Conservation (phyloP, 202 grass and related monocot species). For the Tripidium arundinaceum region DNA sequence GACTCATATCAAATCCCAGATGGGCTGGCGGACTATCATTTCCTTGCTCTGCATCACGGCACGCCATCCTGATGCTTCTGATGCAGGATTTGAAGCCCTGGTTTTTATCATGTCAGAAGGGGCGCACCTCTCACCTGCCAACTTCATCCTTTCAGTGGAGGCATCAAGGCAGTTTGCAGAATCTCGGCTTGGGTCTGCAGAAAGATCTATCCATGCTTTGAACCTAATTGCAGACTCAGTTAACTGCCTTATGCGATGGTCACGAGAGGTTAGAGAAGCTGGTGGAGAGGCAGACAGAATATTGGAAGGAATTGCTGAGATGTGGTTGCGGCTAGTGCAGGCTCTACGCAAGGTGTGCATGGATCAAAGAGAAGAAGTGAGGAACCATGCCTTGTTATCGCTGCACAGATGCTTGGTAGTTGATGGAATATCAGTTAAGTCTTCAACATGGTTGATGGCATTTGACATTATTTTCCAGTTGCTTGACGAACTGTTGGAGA, state of each 20-base stretch:
- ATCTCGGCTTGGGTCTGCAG: slow-evolving; percentile 76
- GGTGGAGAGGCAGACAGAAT: slow-evolving; percentile 66
- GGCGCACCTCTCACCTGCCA: slow-evolving; percentile 76
- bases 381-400: slow-evolving; percentile 77
- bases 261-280: slow-evolving; percentile 67
- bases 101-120: slow-evolving; percentile 91
- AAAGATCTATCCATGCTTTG: slow-evolving; percentile 86
- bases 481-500: slow-evolving; percentile 91
- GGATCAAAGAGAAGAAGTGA: slow-evolving; percentile 91
- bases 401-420: slow-evolving; percentile 83
- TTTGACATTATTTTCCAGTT: slow-evolving; percentile 93
- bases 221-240: slow-evolving; percentile 83
- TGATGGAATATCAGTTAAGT: slow-evolving; percentile 65
- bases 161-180: slow-evolving; percentile 92
- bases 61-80: too few relatives aligned
- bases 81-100: too few relatives aligned
- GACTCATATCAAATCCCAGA: too few relatives aligned
- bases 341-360: slow-evolving; percentile 76
- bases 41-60: too few relatives aligned
- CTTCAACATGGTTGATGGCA: slow-evolving; percentile 78
- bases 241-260: slow-evolving; percentile 75
- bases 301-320: slow-evolving; percentile 86
- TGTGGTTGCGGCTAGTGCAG: slow-evolving; percentile 94
- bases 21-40: too few relatives aligned
- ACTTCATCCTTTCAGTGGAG: slow-evolving; percentile 84